phyloP scores from a whole-genome alignment of 257 asterid species.

The Oldenlandia corymbosa region DNA sequence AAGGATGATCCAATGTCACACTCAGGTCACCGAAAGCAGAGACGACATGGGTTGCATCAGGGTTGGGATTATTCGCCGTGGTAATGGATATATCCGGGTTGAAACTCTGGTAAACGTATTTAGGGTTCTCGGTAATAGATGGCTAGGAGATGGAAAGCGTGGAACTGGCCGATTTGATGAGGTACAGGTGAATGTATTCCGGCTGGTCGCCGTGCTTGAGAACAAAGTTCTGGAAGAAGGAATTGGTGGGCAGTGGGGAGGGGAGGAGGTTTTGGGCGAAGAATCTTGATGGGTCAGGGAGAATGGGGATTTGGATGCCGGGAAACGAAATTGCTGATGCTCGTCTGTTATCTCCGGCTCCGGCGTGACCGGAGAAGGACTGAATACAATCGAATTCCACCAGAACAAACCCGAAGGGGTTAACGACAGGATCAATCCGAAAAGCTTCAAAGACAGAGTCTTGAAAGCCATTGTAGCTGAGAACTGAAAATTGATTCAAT shows the following conservation, averaged over 20 bases:
- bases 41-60: constrained; percentile 41
- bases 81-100: constrained; percentile 54
- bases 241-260: constrained; percentile 72
- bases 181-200: constrained; percentile 78
- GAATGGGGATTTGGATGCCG: constrained; percentile 51
- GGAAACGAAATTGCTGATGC: constrained; percentile 53
- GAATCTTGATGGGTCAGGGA: constrained; percentile 76
- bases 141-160: constrained; percentile 66
- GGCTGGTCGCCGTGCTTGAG: constrained; percentile 87
- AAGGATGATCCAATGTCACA: constrained; percentile 73
- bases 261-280: constrained; percentile 64
- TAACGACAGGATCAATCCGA: too few relatives aligned
- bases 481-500: too few relatives aligned
- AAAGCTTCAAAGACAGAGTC: too few relatives aligned
- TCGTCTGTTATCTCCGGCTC: constrained; percentile 4
- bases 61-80: constrained; percentile 38
- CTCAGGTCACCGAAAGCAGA: constrained; percentile 70
- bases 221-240: constrained; percentile 77
- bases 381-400: too few relatives aligned
- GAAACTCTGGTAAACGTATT: constrained; percentile 59
- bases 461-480: too few relatives aligned
- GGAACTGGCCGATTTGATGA: constrained; percentile 52
- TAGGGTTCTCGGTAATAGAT: constrained; percentile 43
- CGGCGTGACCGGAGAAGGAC: constrained; percentile 17
- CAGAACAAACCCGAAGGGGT: too few relatives aligned